Evolutionary conservation across 257 asterid genomes (phyloP).

Genomic region (Nicotiana obtusifolia): DNA sequence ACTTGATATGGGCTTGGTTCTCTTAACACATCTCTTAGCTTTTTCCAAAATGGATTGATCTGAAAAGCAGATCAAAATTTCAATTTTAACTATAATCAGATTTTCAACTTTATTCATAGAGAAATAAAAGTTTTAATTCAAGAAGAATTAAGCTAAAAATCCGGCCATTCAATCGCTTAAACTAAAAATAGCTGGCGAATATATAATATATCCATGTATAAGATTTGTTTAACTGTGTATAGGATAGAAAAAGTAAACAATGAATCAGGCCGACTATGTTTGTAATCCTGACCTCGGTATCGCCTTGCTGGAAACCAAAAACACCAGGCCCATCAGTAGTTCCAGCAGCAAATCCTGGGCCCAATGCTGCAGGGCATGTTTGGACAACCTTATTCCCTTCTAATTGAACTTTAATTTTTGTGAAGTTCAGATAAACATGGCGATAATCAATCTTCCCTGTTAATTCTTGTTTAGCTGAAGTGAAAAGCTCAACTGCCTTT

Average conservation of each 20-base stretch:
- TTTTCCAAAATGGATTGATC: constrained; percentile 52
- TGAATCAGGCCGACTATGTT: no score
- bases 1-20: constrained; percentile 54
- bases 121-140: no score
- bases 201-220: no score
- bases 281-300: constrained; percentile 31
- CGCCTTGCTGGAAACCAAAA: constrained; percentile 58
- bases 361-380: constrained; percentile 67
- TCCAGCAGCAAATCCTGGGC: constrained; percentile 65
- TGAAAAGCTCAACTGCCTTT: constrained; percentile 48
- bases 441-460: constrained; percentile 45
- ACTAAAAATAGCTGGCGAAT: no score
- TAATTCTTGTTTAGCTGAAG: constrained; percentile 40
- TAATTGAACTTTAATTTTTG: constrained; percentile 37
- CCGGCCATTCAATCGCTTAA: no score
- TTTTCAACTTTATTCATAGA: no score
- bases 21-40: constrained; percentile 33
- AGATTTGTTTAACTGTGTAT: no score
- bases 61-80: constrained; percentile 3
- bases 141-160: no score
- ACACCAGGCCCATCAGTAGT: constrained; percentile 75
- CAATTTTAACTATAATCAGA: no score
- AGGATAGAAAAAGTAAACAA: no score
- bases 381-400: constrained; percentile 38
- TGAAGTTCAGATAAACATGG: constrained; percentile 38